Base-by-base conservation (phyloP, 2,329 filamentous ascomycete genomes). In the Bipolaris victoriae region DNA sequence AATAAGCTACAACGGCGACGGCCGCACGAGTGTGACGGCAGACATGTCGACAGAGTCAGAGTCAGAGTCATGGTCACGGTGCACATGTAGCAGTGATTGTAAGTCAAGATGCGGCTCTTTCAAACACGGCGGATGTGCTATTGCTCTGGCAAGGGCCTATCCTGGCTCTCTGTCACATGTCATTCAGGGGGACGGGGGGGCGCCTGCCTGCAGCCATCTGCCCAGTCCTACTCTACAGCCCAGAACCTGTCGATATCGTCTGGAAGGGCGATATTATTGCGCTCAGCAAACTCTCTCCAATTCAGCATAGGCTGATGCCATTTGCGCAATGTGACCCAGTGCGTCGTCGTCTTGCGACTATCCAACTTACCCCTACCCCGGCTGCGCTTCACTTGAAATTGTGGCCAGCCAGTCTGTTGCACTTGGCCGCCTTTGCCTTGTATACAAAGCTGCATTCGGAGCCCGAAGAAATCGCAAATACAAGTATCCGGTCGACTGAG, bases 201-300 rank as follows among this genome's bases (percentile, higher is more conserved):
- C 20, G 20, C 20, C 20, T 20, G 44, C 18, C 18, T 26, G 13
- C 33, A 36, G 20, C 16, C 11, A n/a, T 48, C 49, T 13, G 13
- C 36, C 16, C 36, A 39, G 36, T 31, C 29, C 40, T 43, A 36
- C 35, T 36, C n/a, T 26, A 10, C 13, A 20, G 39, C 24, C 49
- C 52, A 61, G 18, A 61, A 46, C 26, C 36, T 49, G 15, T 50
- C 52, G 29, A 61, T 50, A 24, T 58, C 51, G 37, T 55, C 55
- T 18, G 61, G 57, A 24, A 58, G 6, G 6, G 52, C 35, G 20
- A 68, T 60, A 5, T 40, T 41, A 31, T 70, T 71, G 2, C 64
- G 52, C 49, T 61, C 47, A 1, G 69, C 68, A 61, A 65, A 71
- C 54, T 62, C 62, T 35, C 57, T 57, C 67, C 68, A 72, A 45